phyloP scores from a whole-genome alignment of 1,284 basidiomycete species.

The Papiliotrema flavescens region DNA sequence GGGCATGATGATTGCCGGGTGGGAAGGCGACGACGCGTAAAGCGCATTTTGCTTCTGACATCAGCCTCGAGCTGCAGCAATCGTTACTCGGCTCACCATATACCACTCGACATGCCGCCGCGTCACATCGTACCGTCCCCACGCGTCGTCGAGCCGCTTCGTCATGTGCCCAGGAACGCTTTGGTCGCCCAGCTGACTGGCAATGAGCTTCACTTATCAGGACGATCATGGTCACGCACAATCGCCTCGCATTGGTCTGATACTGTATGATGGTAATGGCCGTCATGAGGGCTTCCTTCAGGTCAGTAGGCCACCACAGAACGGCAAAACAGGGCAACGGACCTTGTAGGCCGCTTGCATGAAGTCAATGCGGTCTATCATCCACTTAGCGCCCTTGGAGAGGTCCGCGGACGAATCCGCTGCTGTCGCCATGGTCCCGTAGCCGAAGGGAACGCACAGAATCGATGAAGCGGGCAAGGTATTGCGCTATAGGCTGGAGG shows the following conservation, averaged over 20 bases:
- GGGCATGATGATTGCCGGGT: conserved; percentile 12
- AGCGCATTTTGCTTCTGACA: conserved; percentile 17
- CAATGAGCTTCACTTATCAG: neutral
- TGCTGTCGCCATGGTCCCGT: no score
- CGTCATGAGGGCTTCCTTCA: conserved; percentile 25
- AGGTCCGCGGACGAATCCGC: conserved; percentile 6
- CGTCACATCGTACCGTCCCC: conserved; percentile 26
- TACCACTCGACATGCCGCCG: conserved; percentile 32
- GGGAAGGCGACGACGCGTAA: conserved; percentile 15
- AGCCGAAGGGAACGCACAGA: no score
- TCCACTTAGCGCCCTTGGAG: conserved; percentile 25
- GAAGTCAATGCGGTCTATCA: conserved; percentile 18
- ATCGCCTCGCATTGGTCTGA: conserved; percentile 16
- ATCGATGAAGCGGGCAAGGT: no score
- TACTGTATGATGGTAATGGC: conserved; percentile 29
- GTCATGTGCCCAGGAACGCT: conserved; percentile 16
- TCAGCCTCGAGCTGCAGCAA: neutral
- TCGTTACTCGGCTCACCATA: conserved; percentile 14
- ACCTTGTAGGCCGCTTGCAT: conserved; percentile 31
- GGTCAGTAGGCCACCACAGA: neutral
- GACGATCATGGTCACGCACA: conserved; percentile 14
- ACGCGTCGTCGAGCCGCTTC: conserved; percentile 19
- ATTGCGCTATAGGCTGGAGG: no score
- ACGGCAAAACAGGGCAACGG: neutral
- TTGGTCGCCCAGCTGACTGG: neutral